phyloP scores from a whole-genome alignment of 768 basidiomycete genomes.

The Cubamyces lactineus region DNA sequence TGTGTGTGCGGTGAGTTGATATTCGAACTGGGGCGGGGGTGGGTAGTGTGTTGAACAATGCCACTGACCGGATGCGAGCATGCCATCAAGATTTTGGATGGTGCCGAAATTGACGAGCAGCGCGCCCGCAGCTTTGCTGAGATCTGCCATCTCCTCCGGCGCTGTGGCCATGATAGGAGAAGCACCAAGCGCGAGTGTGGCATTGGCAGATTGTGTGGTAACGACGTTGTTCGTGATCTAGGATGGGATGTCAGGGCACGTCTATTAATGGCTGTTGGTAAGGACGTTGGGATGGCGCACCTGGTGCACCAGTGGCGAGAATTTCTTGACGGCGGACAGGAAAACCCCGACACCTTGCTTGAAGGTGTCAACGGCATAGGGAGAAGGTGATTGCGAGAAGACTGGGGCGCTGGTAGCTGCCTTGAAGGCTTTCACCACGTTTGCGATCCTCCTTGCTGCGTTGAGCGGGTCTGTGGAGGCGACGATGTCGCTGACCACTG shows the following conservation, averaged over 20 bases:
- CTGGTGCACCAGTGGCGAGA: slow-evolving; percentile 82
- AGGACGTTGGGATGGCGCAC: slow-evolving; percentile 38
- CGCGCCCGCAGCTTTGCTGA: slow-evolving; percentile 64
- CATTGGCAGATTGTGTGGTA: slow-evolving; percentile 86
- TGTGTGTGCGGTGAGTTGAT: neutral
- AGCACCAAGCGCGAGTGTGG: slow-evolving; percentile 83
- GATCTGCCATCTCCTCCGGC: slow-evolving; percentile 79
- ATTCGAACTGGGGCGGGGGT: neutral
- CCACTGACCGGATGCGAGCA: slow-evolving; percentile 67
- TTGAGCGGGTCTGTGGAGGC: slow-evolving; percentile 57
- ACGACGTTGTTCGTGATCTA: slow-evolving; percentile 93
- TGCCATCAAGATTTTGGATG: slow-evolving; percentile 66
- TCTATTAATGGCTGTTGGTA: neutral
- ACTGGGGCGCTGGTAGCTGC: slow-evolving; percentile 21
- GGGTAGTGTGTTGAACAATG: neutral
- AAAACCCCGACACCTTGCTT: slow-evolving; percentile 50
- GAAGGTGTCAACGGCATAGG: slow-evolving; percentile 40
- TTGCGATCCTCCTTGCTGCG: slow-evolving; percentile 51
- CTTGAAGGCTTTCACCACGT: slow-evolving; percentile 50
- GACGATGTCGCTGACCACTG: slow-evolving; percentile 87
- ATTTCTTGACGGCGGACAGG: slow-evolving; percentile 51
- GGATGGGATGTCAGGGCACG: neutral
- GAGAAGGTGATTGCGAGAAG: slow-evolving; percentile 25
- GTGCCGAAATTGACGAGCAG: slow-evolving; percentile 91
- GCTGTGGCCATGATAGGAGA: slow-evolving; percentile 95